Conservation (phyloP, 225 moss, liverwort and hornwort species). For the Bryoerythrophyllum caledonicum region DNA sequence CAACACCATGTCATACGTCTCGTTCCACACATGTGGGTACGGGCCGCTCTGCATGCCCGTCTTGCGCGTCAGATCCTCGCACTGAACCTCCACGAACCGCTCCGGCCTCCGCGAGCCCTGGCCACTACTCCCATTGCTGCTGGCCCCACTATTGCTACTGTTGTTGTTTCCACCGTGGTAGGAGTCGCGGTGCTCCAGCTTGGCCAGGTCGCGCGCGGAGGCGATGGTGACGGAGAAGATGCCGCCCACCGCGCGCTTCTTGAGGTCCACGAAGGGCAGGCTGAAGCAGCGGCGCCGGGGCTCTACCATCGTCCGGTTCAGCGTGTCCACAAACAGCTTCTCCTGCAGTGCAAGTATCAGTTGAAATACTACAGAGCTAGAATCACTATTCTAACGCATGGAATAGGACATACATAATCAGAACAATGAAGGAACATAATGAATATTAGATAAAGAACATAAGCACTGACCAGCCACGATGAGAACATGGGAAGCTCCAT, state of each 20-base stretch:
- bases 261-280: conserved; percentile 56
- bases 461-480: conserved; percentile 79
- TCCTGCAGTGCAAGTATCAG: conserved; percentile 42
- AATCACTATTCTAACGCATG: not conserved
- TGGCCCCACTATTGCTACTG: too few species aligned
- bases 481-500: conserved; percentile 87
- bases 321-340: conserved; percentile 53
- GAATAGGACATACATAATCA: not conserved
- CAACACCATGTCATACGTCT: conserved; percentile 84
- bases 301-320: conserved; percentile 67
- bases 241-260: conserved; percentile 67
- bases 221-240: conserved; percentile 56
- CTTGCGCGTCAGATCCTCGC: conserved; percentile 87
- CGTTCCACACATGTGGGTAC: conserved; percentile 66
- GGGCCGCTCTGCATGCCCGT: conserved; percentile 60
- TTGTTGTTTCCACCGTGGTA: too few species aligned
- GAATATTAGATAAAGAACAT: too few species aligned
- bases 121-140: conserved; percentile 20
- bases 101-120: conserved; percentile 43
- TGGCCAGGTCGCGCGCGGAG: conserved; percentile 65
- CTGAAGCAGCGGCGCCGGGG: conserved; percentile 63
- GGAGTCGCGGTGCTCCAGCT: conserved; percentile 25
- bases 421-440: not conserved
- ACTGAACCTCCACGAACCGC: conserved; percentile 78
- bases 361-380: too few species aligned